Conservation (phyloP, 352 stramenopile species). For the Halophytophthora polymorphica region DNA sequence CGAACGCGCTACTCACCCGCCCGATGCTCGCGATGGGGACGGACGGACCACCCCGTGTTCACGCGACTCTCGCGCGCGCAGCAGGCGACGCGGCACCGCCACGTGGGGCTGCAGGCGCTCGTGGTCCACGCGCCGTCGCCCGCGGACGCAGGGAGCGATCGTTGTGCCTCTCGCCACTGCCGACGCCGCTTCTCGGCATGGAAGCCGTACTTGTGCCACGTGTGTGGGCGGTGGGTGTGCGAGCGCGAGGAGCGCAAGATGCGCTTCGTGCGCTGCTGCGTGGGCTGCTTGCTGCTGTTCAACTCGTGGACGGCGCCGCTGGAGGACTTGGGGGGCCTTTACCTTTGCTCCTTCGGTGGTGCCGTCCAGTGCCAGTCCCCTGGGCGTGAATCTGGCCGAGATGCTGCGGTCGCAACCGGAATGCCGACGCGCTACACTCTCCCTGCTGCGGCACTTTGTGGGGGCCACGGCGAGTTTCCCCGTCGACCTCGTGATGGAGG, state of each 20-base stretch:
- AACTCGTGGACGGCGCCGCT: constrained; percentile 49
- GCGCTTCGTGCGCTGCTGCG: constrained; percentile 42
- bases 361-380: constrained; percentile 31
- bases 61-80: constrained; percentile 46
- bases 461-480: constrained; percentile 7
- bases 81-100: constrained; percentile 36
- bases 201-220: constrained; percentile 47
- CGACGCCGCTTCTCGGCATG: constrained; percentile 36
- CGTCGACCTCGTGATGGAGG: constrained; percentile 36
- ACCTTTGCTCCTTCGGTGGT: constrained; percentile 31
- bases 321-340: constrained; percentile 27
- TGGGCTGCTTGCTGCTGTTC: constrained; percentile 30
- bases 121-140: constrained; percentile 12
- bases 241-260: constrained; percentile 38
- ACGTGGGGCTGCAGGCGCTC: constrained; percentile 47
- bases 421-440: constrained; percentile 24
- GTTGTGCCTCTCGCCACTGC: constrained; percentile 10
- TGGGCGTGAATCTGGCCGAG: constrained; percentile 41
- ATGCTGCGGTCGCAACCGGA: constrained; percentile 27
- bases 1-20: too few species aligned
- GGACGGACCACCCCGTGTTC: constrained; percentile 45
- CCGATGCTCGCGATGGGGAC: constrained; percentile 19
- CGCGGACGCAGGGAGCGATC: background rate
- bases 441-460: constrained; percentile 29
- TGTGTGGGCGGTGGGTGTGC: constrained; percentile 47